Evolutionary conservation across 176 grass and related monocot genomes (phyloP).

Genomic region (Triticum monococcum): DNA sequence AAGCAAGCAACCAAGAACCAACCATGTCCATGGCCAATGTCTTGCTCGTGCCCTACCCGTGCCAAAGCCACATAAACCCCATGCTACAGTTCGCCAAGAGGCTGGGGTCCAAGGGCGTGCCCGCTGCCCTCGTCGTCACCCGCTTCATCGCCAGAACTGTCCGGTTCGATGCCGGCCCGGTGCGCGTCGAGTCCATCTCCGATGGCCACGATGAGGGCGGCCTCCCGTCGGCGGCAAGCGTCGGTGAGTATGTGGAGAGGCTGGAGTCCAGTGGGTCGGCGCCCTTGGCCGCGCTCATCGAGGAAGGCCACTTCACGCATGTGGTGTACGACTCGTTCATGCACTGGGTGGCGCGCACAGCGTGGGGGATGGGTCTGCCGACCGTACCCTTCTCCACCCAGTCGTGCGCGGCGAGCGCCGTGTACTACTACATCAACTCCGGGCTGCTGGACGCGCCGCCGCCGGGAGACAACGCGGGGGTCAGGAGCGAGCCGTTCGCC

Average conservation of each 20-base stretch:
- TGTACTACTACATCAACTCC: slow-evolving; percentile 46
- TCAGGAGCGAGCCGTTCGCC: not conserved
- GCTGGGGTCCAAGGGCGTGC: slow-evolving; percentile 48
- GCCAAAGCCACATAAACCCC: slow-evolving; percentile 76
- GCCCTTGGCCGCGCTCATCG: slow-evolving; percentile 44
- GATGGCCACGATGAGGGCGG: slow-evolving; percentile 69
- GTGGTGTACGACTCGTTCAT: slow-evolving; percentile 57
- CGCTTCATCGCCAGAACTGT: slow-evolving; percentile 40
- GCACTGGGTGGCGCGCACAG: slow-evolving; percentile 39
- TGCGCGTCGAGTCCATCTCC: slow-evolving; percentile 51
- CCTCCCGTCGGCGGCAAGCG: slow-evolving; percentile 27
- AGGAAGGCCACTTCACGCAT: slow-evolving; percentile 32
- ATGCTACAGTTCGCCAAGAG: slow-evolving; percentile 62
- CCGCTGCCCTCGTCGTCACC: slow-evolving; percentile 47
- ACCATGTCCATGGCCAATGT: slow-evolving; percentile 35
- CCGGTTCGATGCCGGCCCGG: slow-evolving; percentile 15
- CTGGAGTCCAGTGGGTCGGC: slow-evolving; percentile 15
- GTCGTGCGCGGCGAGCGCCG: slow-evolving; percentile 55
- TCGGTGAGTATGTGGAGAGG: slow-evolving; percentile 34
- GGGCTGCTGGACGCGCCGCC: slow-evolving; percentile 34
- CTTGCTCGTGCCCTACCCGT: slow-evolving; percentile 56
- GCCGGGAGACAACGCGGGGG: not conserved
- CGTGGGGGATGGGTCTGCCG: not conserved
- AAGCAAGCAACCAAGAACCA: not conserved
- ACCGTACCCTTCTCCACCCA: slow-evolving; percentile 56